Conservation (phyloP, 768 basidiomycete genomes). For the Kwoniella europaea region DNA sequence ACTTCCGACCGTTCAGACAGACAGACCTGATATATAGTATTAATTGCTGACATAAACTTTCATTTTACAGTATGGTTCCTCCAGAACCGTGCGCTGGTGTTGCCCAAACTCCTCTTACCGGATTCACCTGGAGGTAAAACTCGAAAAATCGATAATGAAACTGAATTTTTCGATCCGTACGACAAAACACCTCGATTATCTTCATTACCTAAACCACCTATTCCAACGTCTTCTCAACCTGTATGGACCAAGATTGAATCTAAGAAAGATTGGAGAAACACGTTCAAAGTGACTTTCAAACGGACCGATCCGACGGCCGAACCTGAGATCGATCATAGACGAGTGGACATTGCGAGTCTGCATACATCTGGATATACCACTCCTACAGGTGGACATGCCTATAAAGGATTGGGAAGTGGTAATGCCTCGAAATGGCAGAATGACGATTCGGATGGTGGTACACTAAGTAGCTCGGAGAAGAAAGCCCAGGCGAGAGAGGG, state of each 20-base stretch:
- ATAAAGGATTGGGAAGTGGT: slow-evolving; percentile 48
- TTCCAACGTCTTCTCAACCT: slow-evolving; percentile 48
- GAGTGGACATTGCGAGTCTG: slow-evolving; percentile 43
- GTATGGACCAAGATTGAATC: slow-evolving; percentile 94
- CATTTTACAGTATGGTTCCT: slow-evolving; percentile 82
- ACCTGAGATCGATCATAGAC: slow-evolving; percentile 40
- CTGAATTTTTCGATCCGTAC: slow-evolving; percentile 55
- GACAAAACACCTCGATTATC: slow-evolving; percentile 54
- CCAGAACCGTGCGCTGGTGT: slow-evolving; percentile 82
- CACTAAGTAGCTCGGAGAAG: slow-evolving; percentile 65
- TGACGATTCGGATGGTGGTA: slow-evolving; percentile 42
- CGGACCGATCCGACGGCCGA: slow-evolving; percentile 45
- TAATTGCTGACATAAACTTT: background rate
- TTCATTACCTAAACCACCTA: slow-evolving; percentile 41
- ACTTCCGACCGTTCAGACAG: background rate
- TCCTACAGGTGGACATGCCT: slow-evolving; percentile 36
- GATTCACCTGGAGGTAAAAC: slow-evolving; percentile 33
- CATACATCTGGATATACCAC: slow-evolving; percentile 44
- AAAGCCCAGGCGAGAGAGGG: slow-evolving; percentile 87
- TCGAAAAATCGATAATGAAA: slow-evolving; percentile 35
- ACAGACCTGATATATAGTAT: background rate
- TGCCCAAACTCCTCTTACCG: slow-evolving; percentile 80
- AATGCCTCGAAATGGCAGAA: slow-evolving; percentile 41
- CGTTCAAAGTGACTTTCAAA: slow-evolving; percentile 52
- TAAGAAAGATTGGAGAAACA: slow-evolving; percentile 82